These are phyloP conservation scores for Delphinella strobiligena DNA, from an alignment of 2,329 filamentous ascomycete genomes.

Conservation along the genomic window DNA sequence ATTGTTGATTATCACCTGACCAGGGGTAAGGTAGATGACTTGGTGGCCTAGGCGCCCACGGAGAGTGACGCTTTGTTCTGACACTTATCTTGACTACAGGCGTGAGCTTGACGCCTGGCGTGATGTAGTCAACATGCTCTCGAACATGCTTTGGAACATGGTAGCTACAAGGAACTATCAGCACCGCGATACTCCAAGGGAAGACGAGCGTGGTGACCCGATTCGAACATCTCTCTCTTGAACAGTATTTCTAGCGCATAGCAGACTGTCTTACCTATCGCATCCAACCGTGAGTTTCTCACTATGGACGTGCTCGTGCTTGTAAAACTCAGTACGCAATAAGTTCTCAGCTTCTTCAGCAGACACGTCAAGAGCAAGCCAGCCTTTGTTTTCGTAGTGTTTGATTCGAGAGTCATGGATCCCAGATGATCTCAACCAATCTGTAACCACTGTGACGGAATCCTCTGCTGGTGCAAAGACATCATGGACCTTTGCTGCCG, in stretches of 20 bases:
- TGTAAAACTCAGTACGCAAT: slow-evolving; percentile 25
- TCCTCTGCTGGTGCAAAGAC: slow-evolving; percentile 26
- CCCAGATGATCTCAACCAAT: slow-evolving; percentile 26
- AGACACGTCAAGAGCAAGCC: slow-evolving; percentile 28
- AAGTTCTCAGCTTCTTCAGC: slow-evolving; percentile 26
- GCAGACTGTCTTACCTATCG: slow-evolving; percentile 14
- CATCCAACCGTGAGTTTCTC: slow-evolving; percentile 25
- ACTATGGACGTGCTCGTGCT: slow-evolving; percentile 16
- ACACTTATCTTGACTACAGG: background rate
- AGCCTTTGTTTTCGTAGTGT: slow-evolving; percentile 15
- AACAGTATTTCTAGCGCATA: too few relatives aligned
- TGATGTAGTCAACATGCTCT: slow-evolving; percentile 2
- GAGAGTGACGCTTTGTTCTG: background rate
- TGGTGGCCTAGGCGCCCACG: background rate
- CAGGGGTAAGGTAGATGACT: background rate
- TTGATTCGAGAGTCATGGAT: slow-evolving; percentile 15
- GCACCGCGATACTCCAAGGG: too few relatives aligned
- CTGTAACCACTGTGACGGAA: slow-evolving; percentile 23
- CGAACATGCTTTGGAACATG: slow-evolving; percentile 1
- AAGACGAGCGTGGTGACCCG: too few relatives aligned
- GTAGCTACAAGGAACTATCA: background rate
- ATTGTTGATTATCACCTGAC: background rate
- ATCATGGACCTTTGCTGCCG: slow-evolving; percentile 24
- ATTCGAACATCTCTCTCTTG: too few relatives aligned
- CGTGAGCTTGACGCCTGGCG: slow-evolving; percentile 1